A percentile compares a stretch with the other conserved stretches of the same genome.
These are phyloP conservation scores for Mortierella alpina DNA, from an alignment of 192 early-diverging fungal species.

Conservation along the genomic window DNA sequence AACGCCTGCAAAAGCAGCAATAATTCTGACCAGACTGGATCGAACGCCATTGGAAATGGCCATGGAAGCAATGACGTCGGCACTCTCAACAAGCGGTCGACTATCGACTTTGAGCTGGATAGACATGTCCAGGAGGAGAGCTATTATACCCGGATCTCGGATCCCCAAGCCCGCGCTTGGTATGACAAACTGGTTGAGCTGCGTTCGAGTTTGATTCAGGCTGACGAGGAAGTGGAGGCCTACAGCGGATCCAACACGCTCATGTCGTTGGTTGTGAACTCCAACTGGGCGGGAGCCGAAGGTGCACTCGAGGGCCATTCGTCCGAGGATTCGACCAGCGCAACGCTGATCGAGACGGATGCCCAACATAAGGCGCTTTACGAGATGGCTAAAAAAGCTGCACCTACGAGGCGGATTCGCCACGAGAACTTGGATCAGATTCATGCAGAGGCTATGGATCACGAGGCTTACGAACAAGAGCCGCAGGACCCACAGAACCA, in stretches of 20 bases:
- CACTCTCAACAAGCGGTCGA: conserved; percentile 18
- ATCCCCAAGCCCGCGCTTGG: conserved; percentile 56
- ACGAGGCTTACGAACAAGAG: background rate
- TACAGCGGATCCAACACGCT: conserved; percentile 45
- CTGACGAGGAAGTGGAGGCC: conserved; percentile 33
- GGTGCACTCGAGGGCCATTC: background rate
- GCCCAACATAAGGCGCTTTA: conserved; percentile 8
- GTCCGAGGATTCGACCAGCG: background rate
- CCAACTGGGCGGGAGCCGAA: conserved; percentile 16
- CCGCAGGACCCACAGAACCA: background rate
- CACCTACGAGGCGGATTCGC: conserved; percentile 5
- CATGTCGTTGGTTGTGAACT: conserved; percentile 45
- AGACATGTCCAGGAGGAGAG: conserved; percentile 61
- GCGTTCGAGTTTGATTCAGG: conserved; percentile 50
- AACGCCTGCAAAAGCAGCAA: background rate
- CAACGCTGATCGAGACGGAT: conserved; percentile 3
- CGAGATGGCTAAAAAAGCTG: conserved; percentile 11
- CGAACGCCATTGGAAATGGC: background rate
- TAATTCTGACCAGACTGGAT: conserved; percentile 5
- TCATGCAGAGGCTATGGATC: background rate
- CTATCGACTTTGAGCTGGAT: conserved; percentile 57
- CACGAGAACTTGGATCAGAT: conserved; percentile 16
- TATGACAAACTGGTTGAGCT: conserved; percentile 54
- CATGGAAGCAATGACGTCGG: background rate
- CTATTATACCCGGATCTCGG: conserved; percentile 53